Base-by-base conservation (phyloP, 108 stramenopile genomes). In the Pseudonitzschia multistriata region DNA sequence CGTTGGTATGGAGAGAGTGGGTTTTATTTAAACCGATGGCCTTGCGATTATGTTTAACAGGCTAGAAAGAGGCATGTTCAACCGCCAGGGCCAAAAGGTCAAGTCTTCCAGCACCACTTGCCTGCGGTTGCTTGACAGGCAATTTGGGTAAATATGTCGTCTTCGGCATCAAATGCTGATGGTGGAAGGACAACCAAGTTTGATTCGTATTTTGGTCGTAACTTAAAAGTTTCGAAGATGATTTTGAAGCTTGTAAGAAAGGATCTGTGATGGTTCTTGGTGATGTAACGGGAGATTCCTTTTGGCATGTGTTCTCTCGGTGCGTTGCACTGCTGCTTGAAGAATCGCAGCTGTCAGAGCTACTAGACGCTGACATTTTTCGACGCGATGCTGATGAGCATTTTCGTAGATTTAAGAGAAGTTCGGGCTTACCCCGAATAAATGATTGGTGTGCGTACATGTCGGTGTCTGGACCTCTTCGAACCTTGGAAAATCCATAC, bases 401-500 rank as follows among this genome's bases (percentile, higher is more conserved):
- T 67, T 92, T 92, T 54, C 86, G 66, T n/a, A 92, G 79, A 25
- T 85, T 66, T 3, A 74, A 34, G 27, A 92, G 74, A 17, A 60
- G 66, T n/a, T 88, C 83, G 14, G 82, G 78, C 6, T 80, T 62
- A 1, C 85, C 85, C 27, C 88, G 72, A 17, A 71, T 48, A 68
- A 93, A 93, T 27, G 74, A 68, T 25, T 89, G 85, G 64, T 93
- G 88, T 11, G 81, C 83, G 69, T 93, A 93, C 79, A 84, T 86
- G 62, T 87, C 83, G 8, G 77, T 74, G 47, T 88, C 88, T 5
- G 87, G 83, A 28, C 92, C 92, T 67, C 86, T 79, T 29, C 88
- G 86, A 40, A 88, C 74, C 68, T 93, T 93, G 40, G 84, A 65
- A 64, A 93, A 93, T 56, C 92, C 92, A 77, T 93, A 93, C 91